Evolutionary conservation across 106 monocot species (phyloP).

Genomic region (Vanilla planifolia): DNA sequence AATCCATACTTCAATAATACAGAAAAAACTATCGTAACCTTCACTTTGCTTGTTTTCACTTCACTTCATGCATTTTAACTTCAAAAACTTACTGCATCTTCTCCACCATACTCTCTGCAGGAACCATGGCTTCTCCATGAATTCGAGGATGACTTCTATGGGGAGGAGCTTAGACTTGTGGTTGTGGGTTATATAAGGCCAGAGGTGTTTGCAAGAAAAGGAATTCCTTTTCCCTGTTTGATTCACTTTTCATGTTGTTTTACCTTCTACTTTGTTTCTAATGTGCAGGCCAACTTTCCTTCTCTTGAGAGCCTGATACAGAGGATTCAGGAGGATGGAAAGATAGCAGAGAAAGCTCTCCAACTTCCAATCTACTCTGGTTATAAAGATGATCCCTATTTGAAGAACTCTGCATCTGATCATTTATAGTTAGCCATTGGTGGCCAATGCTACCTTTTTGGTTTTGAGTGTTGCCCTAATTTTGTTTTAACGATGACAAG

Average conservation of each 20-base stretch:
- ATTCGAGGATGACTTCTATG: constrained; percentile 87
- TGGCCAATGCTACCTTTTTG: too few relatives aligned
- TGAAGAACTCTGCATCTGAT: constrained; percentile 14
- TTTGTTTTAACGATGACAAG: too few relatives aligned
- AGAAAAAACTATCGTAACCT: constrained; percentile 73
- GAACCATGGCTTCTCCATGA: constrained; percentile 95
- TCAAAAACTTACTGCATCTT: background rate
- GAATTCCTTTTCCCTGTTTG: background rate
- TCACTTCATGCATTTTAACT: background rate
- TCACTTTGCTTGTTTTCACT: too few relatives aligned
- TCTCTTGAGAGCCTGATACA: constrained; percentile 89
- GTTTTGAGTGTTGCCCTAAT: too few relatives aligned
- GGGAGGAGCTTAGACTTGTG: constrained; percentile 82
- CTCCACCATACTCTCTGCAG: constrained; percentile 24
- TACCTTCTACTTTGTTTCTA: background rate
- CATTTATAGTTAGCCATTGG: too few relatives aligned
- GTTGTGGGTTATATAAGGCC: constrained; percentile 92
- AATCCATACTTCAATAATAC: constrained; percentile 94
- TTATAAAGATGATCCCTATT: constrained; percentile 56
- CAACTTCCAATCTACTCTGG: constrained; percentile 72
- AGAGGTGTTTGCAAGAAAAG: constrained; percentile 44
- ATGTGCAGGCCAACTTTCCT: constrained; percentile 72
- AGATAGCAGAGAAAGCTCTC: constrained; percentile 77
- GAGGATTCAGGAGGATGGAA: constrained; percentile 80
- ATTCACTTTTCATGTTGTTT: background rate